Evolutionary conservation across 768 basidiomycete species (phyloP), one percentile per base, ranked within the genome.

Genomic region (Kwoniella europaea): DNA sequence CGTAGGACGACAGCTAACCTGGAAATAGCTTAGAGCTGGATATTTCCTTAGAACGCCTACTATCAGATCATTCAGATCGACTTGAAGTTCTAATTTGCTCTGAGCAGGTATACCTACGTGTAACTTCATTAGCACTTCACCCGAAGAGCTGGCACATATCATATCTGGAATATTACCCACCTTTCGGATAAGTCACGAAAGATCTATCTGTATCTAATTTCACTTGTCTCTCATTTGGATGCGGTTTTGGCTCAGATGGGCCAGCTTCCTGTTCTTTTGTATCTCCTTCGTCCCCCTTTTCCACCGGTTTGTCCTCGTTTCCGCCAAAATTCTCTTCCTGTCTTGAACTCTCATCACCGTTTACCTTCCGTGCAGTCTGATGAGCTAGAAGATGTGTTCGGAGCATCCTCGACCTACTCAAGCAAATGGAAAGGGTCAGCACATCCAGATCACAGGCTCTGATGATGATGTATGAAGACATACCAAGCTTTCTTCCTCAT

Each of bases 101-200:
- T 69, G 71, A 0, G 67, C 63, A 4, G 73, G 70, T 16, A 83
- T 59, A 27, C 76, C 81, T 81, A 86, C 10, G 44, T 16, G 24
- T 16, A 3, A 50, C 13, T 18, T 15, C 7, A 13, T 12, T 13
- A 60, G 60, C 63, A 61, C 1, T 46, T n/a, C 27, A 16, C 53
- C 20, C n/a, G 20, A 27, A 24, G 61, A 15, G 10, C 35, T 1
- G 2, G 7, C 10, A n/a, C 4, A n/a, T 12, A 9, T 18, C 7
- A 55, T 4, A 44, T 27, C 12, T 27, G 63, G 20, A 50, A 50
- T 18, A 18, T 50, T 16, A 29, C 87, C 84, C 86, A 92, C 93
- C 92, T 87, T 89, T 90, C 79, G 94, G 92, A 84, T 96, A 98
- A 71, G 94, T 86, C 66, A 97, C 92, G 77, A 98, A 98, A 74